Conservation (phyloP, 441 rosid genomes). For the Euphorbia celastroides region DNA sequence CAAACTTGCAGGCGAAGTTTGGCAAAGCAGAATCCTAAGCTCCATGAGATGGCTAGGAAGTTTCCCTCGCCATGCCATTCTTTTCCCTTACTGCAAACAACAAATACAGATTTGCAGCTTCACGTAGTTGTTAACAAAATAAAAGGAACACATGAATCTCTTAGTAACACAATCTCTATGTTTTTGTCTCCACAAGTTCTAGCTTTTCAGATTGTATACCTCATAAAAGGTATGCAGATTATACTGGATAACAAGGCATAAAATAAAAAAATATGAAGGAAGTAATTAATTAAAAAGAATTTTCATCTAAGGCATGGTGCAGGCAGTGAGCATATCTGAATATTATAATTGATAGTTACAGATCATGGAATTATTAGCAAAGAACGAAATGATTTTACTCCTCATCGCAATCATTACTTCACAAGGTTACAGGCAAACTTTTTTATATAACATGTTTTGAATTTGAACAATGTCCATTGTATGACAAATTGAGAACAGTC, state of each 20-base stretch:
- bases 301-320: not conserved
- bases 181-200: no score
- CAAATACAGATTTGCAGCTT: not conserved
- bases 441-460: no score
- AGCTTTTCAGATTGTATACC: not conserved
- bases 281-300: no score
- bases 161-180: not conserved
- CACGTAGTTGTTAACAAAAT: no score
- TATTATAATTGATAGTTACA: no score
- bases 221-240: no score
- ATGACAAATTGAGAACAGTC: no score
- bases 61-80: conserved; percentile 80
- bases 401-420: no score
- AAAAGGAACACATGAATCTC: not conserved
- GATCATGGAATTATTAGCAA: no score
- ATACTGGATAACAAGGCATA: not conserved
- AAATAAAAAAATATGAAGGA: not conserved
- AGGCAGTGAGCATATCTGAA: not conserved
- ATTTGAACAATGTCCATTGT: no score
- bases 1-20: conserved; percentile 73
- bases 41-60: conserved; percentile 65
- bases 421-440: no score
- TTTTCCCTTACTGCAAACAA: not conserved
- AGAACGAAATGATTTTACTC: no score
- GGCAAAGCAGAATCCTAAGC: conserved; percentile 76